A percentile compares a stretch with the other conserved stretches of the same genome.
These are phyloP conservation scores for Eucommia ulmoides DNA, from an alignment of 257 asterid species.

Conservation along the genomic window DNA sequence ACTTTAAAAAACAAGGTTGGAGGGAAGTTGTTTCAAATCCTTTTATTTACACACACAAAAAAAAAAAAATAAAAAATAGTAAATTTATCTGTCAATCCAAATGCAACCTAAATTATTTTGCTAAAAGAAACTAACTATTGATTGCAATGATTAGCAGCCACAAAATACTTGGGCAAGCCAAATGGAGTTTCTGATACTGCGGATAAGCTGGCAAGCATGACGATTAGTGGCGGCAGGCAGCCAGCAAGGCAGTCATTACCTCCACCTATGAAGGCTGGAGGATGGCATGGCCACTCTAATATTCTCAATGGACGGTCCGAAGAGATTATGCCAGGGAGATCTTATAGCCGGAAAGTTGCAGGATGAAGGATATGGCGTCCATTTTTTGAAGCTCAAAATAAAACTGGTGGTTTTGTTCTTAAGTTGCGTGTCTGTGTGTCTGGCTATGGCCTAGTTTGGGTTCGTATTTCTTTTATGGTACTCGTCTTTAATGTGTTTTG, in stretches of 20 bases:
- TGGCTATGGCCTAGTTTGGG: too few relatives aligned
- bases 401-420: too few relatives aligned
- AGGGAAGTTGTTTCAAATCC: not conserved
- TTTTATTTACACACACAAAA: too few relatives aligned
- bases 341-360: constrained; percentile 46
- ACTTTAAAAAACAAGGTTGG: not conserved
- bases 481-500: too few relatives aligned
- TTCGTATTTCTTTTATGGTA: too few relatives aligned
- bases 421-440: too few relatives aligned
- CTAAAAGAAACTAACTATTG: not conserved
- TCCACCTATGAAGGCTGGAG: constrained; percentile 76
- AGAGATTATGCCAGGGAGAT: constrained; percentile 44
- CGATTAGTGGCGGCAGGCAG: constrained; percentile 34
- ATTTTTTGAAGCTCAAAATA: too few relatives aligned
- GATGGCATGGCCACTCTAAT: constrained; percentile 54
- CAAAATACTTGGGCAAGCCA: constrained; percentile 24
- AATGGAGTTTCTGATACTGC: constrained; percentile 36
- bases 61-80: too few relatives aligned
- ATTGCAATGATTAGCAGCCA: constrained; percentile 12
- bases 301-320: constrained; percentile 36
- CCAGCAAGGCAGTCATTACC: constrained; percentile 36
- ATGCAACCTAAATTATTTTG: not conserved
- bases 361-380: too few relatives aligned
- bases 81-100: too few relatives aligned
- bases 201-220: constrained; percentile 47